Percentiles rank a stretch among this genome's conserved stretches.
Evolutionary conservation across 2,329 filamentous ascomycete genomes (phyloP).

Genomic region (Ceratocystiopsis sp.): DNA sequence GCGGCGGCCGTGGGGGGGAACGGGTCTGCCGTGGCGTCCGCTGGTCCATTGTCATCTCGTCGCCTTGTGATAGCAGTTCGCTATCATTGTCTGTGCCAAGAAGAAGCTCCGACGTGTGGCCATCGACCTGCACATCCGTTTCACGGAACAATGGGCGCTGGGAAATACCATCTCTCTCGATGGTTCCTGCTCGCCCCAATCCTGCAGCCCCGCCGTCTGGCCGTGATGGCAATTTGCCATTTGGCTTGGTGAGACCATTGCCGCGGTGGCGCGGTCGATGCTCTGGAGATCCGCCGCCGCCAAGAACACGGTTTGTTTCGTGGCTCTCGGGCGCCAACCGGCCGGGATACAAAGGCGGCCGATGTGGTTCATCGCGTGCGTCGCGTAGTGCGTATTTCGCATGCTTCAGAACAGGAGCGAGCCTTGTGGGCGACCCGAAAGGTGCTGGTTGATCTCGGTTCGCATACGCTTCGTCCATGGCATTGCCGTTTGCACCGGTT

Average conservation of each 20-base stretch:
- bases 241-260: conserved; percentile 3
- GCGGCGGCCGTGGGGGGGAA: conserved; percentile 1
- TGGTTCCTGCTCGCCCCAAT: too few species aligned
- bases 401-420: conserved; percentile 13
- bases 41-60: conserved; percentile 13
- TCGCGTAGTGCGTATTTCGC: conserved; percentile 25
- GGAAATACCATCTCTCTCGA: too few species aligned
- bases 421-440: conserved; percentile 14
- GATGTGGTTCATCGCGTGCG: conserved; percentile 12
- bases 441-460: conserved; percentile 7
- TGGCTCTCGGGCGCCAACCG: conserved; percentile 1
- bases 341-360: conserved; percentile 8
- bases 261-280: conserved; percentile 3
- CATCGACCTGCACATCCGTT: conserved; percentile 8
- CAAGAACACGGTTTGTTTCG: too few species aligned
- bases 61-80: conserved; percentile 13
- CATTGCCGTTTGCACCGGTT: conserved; percentile 7
- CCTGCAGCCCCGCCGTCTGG: too few species aligned
- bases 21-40: conserved; percentile 11
- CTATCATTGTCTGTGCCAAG: conserved; percentile 12
- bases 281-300: conserved; percentile 8
- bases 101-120: background rate
- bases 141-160: conserved; percentile 13
- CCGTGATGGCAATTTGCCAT: background rate
- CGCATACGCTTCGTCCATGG: conserved; percentile 12